Conservation (phyloP, 2,329 filamentous ascomycete genomes). For the Sclerotinia trifoliorum region DNA sequence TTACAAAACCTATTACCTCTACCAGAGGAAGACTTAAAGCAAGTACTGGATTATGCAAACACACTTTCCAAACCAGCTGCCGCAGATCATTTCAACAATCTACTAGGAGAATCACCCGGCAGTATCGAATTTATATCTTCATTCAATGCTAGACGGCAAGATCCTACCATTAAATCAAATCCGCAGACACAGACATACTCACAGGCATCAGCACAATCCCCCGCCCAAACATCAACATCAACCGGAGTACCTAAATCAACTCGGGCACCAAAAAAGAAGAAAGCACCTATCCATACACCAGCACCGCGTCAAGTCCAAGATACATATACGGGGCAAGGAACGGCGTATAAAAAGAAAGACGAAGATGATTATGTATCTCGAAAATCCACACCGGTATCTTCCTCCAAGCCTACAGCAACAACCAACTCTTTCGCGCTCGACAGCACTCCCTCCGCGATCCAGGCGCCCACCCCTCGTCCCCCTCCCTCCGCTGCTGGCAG, state of each 20-base stretch:
- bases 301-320: conserved; percentile 63
- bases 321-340: conserved; percentile 57
- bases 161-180: conserved; percentile 38
- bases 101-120: conserved; percentile 82
- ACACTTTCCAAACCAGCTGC: conserved; percentile 75
- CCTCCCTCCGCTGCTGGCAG: conserved; percentile 68
- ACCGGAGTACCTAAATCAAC: conserved; percentile 49
- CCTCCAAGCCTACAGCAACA: conserved; percentile 37
- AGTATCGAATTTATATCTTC: conserved; percentile 69
- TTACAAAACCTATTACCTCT: conserved; percentile 79
- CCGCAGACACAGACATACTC: conserved; percentile 18
- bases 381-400: conserved; percentile 43
- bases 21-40: conserved; percentile 78
- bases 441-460: conserved; percentile 52
- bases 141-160: conserved; percentile 66
- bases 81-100: conserved; percentile 79
- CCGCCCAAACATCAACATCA: conserved; percentile 14
- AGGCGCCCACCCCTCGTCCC: conserved; percentile 43
- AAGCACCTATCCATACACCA: conserved; percentile 61
- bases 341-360: conserved; percentile 72
- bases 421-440: conserved; percentile 43
- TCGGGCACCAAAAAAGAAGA: conserved; percentile 56
- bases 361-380: conserved; percentile 69
- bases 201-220: conserved; percentile 19
- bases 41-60: conserved; percentile 78